A percentile compares a stretch with the other conserved stretches of the same genome.
phyloP scores from a whole-genome alignment of 208 protist genomes.

The Tritrichomonas foetus region DNA sequence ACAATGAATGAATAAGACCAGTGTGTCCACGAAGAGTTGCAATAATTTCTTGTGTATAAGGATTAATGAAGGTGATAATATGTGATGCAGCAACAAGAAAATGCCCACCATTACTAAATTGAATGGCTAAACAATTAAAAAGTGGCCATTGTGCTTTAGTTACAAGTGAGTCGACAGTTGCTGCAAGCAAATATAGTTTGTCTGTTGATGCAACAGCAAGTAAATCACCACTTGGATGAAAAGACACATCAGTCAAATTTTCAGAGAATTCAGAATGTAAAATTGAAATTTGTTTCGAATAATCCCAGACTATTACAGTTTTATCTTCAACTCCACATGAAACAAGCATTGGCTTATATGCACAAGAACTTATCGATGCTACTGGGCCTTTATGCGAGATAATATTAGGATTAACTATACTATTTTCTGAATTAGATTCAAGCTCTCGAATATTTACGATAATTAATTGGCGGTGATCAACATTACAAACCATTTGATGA shows the following conservation, averaged over 20 bases:
- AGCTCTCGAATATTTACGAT: neutral
- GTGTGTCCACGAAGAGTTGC: neutral
- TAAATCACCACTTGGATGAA: slow-evolving; percentile 9
- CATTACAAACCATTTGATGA: slow-evolving; percentile 24
- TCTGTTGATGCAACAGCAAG: slow-evolving; percentile 12
- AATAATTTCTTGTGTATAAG: slow-evolving; percentile 38
- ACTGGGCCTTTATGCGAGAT: neutral
- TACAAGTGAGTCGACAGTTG: neutral
- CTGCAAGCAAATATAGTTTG: neutral
- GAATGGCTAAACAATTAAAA: neutral
- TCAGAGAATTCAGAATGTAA: neutral
- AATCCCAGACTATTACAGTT: slow-evolving; percentile 37
- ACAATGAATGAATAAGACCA: neutral
- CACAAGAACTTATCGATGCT: neutral
- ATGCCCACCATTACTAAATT: slow-evolving; percentile 12
- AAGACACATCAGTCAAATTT: neutral
- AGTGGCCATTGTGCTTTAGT: neutral
- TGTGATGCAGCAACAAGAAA: slow-evolving; percentile 33
- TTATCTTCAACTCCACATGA: neutral
- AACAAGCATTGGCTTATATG: slow-evolving; percentile 30
- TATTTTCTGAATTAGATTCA: neutral
- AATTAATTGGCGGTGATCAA: neutral
- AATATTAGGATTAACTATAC: slow-evolving; percentile 31
- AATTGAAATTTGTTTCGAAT: neutral
- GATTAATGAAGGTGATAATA: slow-evolving; percentile 36